phyloP scores from a whole-genome alignment of 1,139 yeast species.

The Sugiyamaella neomexicana region DNA sequence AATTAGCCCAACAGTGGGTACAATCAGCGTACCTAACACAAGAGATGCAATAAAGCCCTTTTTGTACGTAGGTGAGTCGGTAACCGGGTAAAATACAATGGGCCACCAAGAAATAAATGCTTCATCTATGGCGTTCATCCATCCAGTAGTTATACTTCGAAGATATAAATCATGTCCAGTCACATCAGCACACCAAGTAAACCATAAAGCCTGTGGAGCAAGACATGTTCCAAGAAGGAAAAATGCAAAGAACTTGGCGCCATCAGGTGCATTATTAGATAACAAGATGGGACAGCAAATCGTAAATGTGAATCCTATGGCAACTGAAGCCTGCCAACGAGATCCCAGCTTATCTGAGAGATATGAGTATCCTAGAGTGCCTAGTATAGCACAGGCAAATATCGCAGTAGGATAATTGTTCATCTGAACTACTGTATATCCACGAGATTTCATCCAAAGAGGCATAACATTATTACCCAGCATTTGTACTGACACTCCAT shows the following conservation, averaged over 20 bases:
- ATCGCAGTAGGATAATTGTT: constrained; percentile 26
- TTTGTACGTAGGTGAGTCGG: constrained; percentile 25
- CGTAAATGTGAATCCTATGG: constrained; percentile 24
- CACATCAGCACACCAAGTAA: constrained; percentile 27
- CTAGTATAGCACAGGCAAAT: constrained; percentile 21
- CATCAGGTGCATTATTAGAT: constrained; percentile 17
- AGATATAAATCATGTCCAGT: constrained; percentile 24
- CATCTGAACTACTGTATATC: constrained; percentile 23
- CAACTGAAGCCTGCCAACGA: constrained; percentile 27
- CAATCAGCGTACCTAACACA: constrained; percentile 23
- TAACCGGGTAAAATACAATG: constrained; percentile 25
- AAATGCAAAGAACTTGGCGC: constrained; percentile 25
- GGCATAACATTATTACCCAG: constrained; percentile 25
- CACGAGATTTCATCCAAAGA: constrained; percentile 25
- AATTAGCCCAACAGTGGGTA: constrained; percentile 25
- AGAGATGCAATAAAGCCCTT: constrained; percentile 23
- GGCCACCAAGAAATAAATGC: constrained; percentile 29
- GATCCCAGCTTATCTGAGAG: constrained; percentile 23
- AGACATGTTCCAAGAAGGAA: constrained; percentile 25
- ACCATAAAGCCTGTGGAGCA: constrained; percentile 27
- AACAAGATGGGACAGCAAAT: constrained; percentile 23
- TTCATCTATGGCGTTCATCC: constrained; percentile 27
- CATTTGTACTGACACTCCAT: constrained; percentile 26
- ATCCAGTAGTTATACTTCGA: constrained; percentile 25
- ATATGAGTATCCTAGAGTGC: constrained; percentile 23